These are phyloP conservation scores for Henckelia pumila DNA, from an alignment of 257 asterid species.

Conservation along the genomic window DNA sequence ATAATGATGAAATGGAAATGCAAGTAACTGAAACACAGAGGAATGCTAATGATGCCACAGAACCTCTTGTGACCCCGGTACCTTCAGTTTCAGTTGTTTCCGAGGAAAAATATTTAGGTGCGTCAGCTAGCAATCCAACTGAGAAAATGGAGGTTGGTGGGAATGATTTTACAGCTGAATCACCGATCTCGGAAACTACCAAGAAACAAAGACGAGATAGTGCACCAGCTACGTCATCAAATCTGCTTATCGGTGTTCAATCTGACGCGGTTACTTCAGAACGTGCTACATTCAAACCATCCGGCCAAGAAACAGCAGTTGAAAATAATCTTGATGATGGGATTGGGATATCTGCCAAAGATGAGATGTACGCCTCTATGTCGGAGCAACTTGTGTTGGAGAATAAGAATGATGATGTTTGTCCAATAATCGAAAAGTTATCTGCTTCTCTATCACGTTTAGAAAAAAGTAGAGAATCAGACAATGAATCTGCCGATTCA, in stretches of 20 bases:
- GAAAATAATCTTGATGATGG: neutral
- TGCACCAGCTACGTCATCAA: constrained; percentile 12
- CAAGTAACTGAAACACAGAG: constrained; percentile 30
- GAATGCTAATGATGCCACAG: constrained; percentile 17
- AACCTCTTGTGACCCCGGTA: constrained; percentile 20
- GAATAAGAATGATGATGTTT: neutral
- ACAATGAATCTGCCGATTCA: neutral
- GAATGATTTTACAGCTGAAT: constrained; percentile 44
- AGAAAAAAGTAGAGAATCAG: neutral
- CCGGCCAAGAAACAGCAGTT: constrained; percentile 16
- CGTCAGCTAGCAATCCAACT: constrained; percentile 24
- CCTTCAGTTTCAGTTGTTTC: constrained; percentile 12
- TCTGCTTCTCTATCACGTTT: neutral
- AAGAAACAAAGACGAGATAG: constrained; percentile 17
- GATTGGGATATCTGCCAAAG: neutral
- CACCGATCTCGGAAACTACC: constrained; percentile 15
- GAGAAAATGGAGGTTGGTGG: constrained; percentile 20
- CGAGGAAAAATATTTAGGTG: constrained; percentile 13
- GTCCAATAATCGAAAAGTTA: neutral
- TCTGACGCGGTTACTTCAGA: constrained; percentile 15
- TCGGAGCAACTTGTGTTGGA: neutral
- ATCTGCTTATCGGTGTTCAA: neutral
- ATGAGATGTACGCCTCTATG: neutral
- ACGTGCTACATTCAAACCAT: constrained; percentile 21
- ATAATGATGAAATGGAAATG: constrained; percentile 37